Evolutionary conservation across 129 eudicot genomes (phyloP).

Genomic region (Ambrosia trifida): DNA sequence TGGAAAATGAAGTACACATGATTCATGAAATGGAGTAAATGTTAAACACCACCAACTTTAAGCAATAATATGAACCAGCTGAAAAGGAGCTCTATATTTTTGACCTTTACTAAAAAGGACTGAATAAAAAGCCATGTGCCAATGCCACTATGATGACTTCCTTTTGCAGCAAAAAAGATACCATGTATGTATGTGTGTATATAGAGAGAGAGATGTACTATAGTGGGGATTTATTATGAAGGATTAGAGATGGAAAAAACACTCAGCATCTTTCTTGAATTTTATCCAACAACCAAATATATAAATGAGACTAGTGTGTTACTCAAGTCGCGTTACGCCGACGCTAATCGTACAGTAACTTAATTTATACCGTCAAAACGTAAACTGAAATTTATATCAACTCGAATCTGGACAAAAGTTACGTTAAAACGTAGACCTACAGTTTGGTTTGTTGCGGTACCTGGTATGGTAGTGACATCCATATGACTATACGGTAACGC

Average conservation of each 20-base stretch:
- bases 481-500: no score
- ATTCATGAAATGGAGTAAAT: constrained; percentile 28
- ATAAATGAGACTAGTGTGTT: no score
- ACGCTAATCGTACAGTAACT: no score
- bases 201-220: not conserved
- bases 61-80: constrained; percentile 23
- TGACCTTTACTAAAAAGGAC: constrained; percentile 37
- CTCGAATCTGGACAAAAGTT: no score
- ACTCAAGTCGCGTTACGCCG: no score
- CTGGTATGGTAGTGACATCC: no score
- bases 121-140: constrained; percentile 19
- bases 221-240: not conserved
- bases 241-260: not conserved
- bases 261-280: not conserved
- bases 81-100: constrained; percentile 23
- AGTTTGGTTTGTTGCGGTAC: no score
- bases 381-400: no score
- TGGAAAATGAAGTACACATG: constrained; percentile 26
- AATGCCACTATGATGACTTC: constrained; percentile 27
- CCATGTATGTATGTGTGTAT: no score
- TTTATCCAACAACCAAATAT: not conserved
- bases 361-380: no score
- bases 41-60: constrained; percentile 27
- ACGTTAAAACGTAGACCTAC: no score
- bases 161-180: constrained; percentile 16